Base-by-base conservation (phyloP, 495 filamentous ascomycete species). In the Hyaloscypha hepaticicola region DNA sequence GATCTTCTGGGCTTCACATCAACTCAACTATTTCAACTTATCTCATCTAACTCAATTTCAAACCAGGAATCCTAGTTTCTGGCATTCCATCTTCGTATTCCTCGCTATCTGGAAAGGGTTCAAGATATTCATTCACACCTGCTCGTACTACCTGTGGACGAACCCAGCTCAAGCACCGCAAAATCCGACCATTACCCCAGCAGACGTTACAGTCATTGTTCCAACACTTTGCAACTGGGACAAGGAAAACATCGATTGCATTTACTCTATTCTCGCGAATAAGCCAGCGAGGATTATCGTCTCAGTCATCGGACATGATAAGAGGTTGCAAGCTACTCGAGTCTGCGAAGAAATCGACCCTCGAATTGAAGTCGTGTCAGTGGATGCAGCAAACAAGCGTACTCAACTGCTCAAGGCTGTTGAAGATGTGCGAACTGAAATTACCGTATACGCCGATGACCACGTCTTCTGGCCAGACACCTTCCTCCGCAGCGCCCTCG, bases 201-300 rank as follows among this genome's bases (percentile, higher is more conserved):
- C 70, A 21, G 80, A 85, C 67, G 82, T 85, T 66, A 83, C 82
- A 2, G 79, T 84, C 52, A 78, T 86, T 51, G 71, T 86, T 26
- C 83, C 83, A 1, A 83, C 81, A n/a, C 74, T 84, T 27, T 74
- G 80, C 50, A 73, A 74, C 0, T 25, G 58, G 0, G 71, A 70
- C n/a, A 41, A n/a, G 0, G 67, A 72, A 34, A 80, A 81, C 57
- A 38, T 49, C 16, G 73, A 75, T 19, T 77, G 74, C 27, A 25
- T 82, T 9, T 25, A 31, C 3, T 71, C 72, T 0, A 73, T 75
- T 24, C 66, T 77, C 5, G 19, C 53, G 0, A 79, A 77, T 61
- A 6, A 33, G 4, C 78, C 78, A 5, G 61, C 60, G 3, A 64
- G 61, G 14, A 72, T 83, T 59, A 67, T 80, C 29, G 51, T 82